phyloP scores from a whole-genome alignment of 345 rosid species.

The Camelina neglecta region DNA sequence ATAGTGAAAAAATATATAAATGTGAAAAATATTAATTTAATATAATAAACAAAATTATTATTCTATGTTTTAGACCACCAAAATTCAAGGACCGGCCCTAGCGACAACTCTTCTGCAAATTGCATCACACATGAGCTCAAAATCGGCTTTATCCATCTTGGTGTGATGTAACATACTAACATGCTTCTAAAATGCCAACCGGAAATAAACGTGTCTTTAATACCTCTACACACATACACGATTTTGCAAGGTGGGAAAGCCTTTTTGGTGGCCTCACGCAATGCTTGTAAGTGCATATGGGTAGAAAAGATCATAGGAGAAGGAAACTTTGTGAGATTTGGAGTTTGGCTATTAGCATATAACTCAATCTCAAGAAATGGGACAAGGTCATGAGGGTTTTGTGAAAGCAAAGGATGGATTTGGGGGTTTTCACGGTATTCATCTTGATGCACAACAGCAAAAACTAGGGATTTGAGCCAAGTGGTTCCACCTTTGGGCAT shows the following conservation, averaged over 20 bases:
- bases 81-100: too few species aligned
- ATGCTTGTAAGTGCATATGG: constrained; percentile 41
- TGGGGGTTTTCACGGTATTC: constrained; percentile 15
- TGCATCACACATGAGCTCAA: constrained; percentile 43
- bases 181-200: constrained; percentile 38
- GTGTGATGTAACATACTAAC: constrained; percentile 53
- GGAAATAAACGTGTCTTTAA: constrained; percentile 51
- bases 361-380: constrained; percentile 55
- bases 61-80: too few species aligned
- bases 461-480: constrained; percentile 62
- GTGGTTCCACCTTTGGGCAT: constrained; percentile 71
- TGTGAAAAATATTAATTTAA: too few species aligned
- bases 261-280: constrained; percentile 36
- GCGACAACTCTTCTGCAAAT: constrained; percentile 47
- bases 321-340: constrained; percentile 40
- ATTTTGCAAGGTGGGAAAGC: constrained; percentile 50
- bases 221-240: constrained; percentile 59
- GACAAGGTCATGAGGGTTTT: constrained; percentile 61
- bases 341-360: constrained; percentile 29
- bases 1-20: too few species aligned
- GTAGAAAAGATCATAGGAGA: constrained; percentile 56
- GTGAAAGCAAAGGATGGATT: constrained; percentile 56
- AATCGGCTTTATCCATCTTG: constrained; percentile 22
- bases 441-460: constrained; percentile 52
- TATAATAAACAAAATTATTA: too few species aligned